Evolutionary conservation across 1,284 basidiomycete genomes (phyloP).

Genomic region (Cutaneotrichosporon mucoides): DNA sequence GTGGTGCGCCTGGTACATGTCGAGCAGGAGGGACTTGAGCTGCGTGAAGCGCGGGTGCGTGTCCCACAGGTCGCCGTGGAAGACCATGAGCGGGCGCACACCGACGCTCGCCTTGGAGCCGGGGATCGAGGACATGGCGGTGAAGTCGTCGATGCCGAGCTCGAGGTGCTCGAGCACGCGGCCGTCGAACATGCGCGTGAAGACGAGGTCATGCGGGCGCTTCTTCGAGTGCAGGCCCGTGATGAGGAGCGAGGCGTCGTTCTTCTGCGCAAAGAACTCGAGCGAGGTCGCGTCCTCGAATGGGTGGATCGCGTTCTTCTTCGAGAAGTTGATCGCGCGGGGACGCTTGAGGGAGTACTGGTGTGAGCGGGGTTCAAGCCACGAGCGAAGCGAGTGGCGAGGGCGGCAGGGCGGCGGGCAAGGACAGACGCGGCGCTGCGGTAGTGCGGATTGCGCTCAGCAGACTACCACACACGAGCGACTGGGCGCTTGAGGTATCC

Average conservation of each 20-base stretch:
- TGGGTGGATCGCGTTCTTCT: slow-evolving; percentile 88
- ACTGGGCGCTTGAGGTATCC: too few relatives aligned
- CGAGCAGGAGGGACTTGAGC: slow-evolving; percentile 85
- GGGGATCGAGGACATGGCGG: slow-evolving; percentile 77
- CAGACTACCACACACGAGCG: too few relatives aligned
- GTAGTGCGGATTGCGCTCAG: too few relatives aligned
- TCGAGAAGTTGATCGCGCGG: slow-evolving; percentile 83
- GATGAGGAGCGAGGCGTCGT: slow-evolving; percentile 89
- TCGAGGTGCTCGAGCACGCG: slow-evolving; percentile 93
- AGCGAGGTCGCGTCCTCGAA: slow-evolving; percentile 80
- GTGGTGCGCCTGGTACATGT: slow-evolving; percentile 79
- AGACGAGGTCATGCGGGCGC: slow-evolving; percentile 79
- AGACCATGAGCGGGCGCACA: slow-evolving; percentile 91
- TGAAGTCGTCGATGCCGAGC: slow-evolving; percentile 76
- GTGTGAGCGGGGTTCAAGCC: background rate
- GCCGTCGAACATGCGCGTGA: slow-evolving; percentile 83
- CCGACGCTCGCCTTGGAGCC: slow-evolving; percentile 83
- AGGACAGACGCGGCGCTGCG: too few relatives aligned
- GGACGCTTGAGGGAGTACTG: slow-evolving; percentile 90
- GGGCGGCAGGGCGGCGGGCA: too few relatives aligned
- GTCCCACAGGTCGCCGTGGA: slow-evolving; percentile 89
- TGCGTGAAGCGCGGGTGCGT: slow-evolving; percentile 85
- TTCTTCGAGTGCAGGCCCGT: slow-evolving; percentile 94
- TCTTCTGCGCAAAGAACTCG: slow-evolving; percentile 91
- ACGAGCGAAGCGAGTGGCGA: too few relatives aligned